phyloP scores from a whole-genome alignment of 441 rosid genomes.

The Flueggea neowawraea region DNA sequence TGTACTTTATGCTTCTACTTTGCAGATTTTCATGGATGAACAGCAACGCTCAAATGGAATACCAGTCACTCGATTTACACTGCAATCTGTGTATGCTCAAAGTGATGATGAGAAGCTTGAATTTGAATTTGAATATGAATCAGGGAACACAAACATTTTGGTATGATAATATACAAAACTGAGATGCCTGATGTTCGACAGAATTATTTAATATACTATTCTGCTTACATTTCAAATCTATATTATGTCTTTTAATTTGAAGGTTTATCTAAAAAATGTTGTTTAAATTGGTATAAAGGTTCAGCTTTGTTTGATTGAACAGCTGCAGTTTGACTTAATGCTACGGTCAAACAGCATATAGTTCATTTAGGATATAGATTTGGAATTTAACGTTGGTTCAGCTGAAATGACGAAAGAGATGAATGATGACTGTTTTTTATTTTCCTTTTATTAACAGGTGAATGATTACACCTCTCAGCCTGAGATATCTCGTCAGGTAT shows the following conservation, averaged over 20 bases:
- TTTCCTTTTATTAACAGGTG: constrained; percentile 38
- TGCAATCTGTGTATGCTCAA: constrained; percentile 91
- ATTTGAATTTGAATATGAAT: constrained; percentile 94
- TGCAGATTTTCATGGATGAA: constrained; percentile 96
- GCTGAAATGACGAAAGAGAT: too few species aligned
- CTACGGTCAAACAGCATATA: too few species aligned
- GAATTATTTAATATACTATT: too few species aligned
- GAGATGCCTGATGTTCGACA: too few species aligned
- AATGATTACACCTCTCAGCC: constrained; percentile 68
- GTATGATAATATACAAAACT: constrained; percentile 37
- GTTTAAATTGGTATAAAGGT: too few species aligned
- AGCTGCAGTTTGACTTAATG: too few species aligned
- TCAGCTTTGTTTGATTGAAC: too few species aligned
- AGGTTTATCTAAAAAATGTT: too few species aligned
- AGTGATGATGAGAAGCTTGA: constrained; percentile 90
- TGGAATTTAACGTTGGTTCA: too few species aligned
- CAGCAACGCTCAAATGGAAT: constrained; percentile 95
- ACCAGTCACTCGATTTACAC: constrained; percentile 78
- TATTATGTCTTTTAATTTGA: too few species aligned
- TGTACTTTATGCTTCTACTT: constrained; percentile 5
- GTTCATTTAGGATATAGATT: too few species aligned
- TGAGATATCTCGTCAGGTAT: constrained; percentile 91
- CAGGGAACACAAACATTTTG: constrained; percentile 81
- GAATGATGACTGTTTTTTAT: background rate
- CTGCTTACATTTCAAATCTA: too few species aligned